Evolutionary conservation across 306 rosid genomes (phyloP), one percentile per base, ranked within the genome.

Genomic region (Rosa multiflora): DNA sequence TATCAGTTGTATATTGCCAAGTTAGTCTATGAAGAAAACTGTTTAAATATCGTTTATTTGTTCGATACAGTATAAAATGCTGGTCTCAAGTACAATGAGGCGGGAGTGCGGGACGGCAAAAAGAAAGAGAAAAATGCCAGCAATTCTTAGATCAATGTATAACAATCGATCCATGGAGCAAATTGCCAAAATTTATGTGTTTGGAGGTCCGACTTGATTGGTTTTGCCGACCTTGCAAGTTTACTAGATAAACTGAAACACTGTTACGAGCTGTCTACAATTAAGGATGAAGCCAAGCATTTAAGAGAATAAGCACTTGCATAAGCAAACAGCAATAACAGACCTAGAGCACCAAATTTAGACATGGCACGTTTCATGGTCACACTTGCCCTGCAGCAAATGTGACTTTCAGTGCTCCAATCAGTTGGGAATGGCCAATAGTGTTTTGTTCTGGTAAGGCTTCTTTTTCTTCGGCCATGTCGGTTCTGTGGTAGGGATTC

Each of bases 361-460:
- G 67, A 74, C 67, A 56, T 55, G 77, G 77, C 68, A 56, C 77
- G 77, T 74, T 56, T 74, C 4, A 12, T 11, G 68, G 37, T 42
- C 35, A 47, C 67, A 55, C 15, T 12, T 13, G 67, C 17, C 47
- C 12, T 52, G 4, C 5, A 39, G 52, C 67, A 56, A 56, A 15
- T 56, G 78, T 32, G 67, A 53, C 23, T 37, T 67, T 74, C 68
- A 40, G 67, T 6, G 17, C 49, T 42, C 48, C 72, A 68, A 42
- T 68, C 35, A 42, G 73, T 68, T 20, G 73, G 73, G 73, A 68
- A 68, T n/a, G 49, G 35, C 1, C 6, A 68, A 68, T 52, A 10
- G 18, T 68, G 32, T 68, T 4, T 8, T 42, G 18, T 43, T 39
- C 47, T n/a, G 52, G 51, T 68, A 8, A 67, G 70, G 71, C 48